phyloP scores from a whole-genome alignment of 2,329 filamentous ascomycete genomes.

The Hirsutella rhossiliensis region DNA sequence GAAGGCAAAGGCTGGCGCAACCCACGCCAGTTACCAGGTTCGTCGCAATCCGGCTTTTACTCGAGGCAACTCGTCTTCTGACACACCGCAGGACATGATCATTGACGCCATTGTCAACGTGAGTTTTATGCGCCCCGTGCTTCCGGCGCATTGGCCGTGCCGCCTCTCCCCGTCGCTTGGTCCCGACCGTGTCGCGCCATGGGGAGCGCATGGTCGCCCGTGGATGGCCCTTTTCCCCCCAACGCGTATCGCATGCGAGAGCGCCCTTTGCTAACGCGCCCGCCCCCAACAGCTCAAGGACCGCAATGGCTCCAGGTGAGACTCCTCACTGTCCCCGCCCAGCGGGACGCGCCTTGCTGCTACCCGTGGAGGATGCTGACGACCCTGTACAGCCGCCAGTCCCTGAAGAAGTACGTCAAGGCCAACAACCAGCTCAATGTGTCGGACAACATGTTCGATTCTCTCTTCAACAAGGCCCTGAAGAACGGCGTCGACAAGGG shows the following conservation, averaged over 20 bases:
- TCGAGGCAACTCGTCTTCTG: constrained; percentile 1
- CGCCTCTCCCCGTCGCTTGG: constrained; percentile 5
- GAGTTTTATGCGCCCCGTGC: constrained; percentile 25
- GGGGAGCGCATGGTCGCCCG: background rate
- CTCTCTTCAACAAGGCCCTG: constrained; percentile 78
- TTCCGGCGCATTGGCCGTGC: constrained; percentile 25
- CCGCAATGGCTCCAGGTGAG: constrained; percentile 41
- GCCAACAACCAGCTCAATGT: constrained; percentile 38
- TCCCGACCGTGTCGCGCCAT: background rate
- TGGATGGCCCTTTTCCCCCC: background rate
- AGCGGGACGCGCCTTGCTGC: too few species aligned
- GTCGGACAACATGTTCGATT: constrained; percentile 47
- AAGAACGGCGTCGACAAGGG: constrained; percentile 75
- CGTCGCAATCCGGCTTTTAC: constrained; percentile 12
- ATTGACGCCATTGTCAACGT: constrained; percentile 49
- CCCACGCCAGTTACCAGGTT: constrained; percentile 49
- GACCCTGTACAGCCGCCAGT: constrained; percentile 34
- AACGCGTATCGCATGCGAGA: background rate
- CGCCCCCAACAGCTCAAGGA: constrained; percentile 42
- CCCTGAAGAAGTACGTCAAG: constrained; percentile 49
- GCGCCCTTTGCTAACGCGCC: constrained; percentile 22
- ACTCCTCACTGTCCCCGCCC: background rate
- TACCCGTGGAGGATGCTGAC: constrained; percentile 4
- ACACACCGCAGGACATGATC: constrained; percentile 45
- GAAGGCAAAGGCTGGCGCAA: constrained; percentile 36